Conservation (phyloP, 2,329 filamentous ascomycete genomes). For the Stachybotrys chlorohalonatus region DNA sequence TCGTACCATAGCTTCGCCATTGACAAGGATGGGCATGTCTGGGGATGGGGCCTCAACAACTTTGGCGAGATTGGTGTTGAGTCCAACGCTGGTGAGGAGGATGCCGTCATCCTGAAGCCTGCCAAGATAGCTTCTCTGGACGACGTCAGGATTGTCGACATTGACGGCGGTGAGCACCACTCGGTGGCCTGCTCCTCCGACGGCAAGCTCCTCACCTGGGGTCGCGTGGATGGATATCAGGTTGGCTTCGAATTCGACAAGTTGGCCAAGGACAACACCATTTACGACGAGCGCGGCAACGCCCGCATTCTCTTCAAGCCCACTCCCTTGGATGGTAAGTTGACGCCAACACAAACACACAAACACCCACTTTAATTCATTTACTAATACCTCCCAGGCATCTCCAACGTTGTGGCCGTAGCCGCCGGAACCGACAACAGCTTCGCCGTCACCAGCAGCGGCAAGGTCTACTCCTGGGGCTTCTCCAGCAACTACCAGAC, state of each 20-base stretch:
- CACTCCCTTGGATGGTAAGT: constrained; percentile 34
- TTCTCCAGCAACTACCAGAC: constrained; percentile 76
- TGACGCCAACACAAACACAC: background rate
- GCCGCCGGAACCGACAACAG: constrained; percentile 64
- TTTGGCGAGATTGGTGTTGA: constrained; percentile 69
- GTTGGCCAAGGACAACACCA: constrained; percentile 39
- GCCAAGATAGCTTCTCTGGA: constrained; percentile 56
- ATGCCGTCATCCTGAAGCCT: constrained; percentile 64
- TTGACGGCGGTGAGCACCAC: constrained; percentile 68
- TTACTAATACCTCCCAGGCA: constrained; percentile 15
- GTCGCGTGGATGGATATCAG: constrained; percentile 43
- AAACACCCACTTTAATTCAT: background rate
- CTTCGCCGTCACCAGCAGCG: constrained; percentile 61
- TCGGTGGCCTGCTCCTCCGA: constrained; percentile 53
- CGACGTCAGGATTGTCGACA: constrained; percentile 52
- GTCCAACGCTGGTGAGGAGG: constrained; percentile 40
- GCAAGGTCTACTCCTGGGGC: constrained; percentile 70
- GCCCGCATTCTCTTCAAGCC: constrained; percentile 53
- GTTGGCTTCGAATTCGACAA: constrained; percentile 48
- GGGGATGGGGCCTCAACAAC: constrained; percentile 80
- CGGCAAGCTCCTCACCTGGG: constrained; percentile 52
- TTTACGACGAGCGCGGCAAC: constrained; percentile 52
- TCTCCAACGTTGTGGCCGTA: constrained; percentile 45
- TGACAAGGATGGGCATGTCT: constrained; percentile 60
- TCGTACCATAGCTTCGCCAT: constrained; percentile 80